A percentile compares a stretch with the other conserved stretches of the same genome.
Conservation (phyloP, 129 eudicot genomes). For the Rutidosis leptorrhynchoides region DNA sequence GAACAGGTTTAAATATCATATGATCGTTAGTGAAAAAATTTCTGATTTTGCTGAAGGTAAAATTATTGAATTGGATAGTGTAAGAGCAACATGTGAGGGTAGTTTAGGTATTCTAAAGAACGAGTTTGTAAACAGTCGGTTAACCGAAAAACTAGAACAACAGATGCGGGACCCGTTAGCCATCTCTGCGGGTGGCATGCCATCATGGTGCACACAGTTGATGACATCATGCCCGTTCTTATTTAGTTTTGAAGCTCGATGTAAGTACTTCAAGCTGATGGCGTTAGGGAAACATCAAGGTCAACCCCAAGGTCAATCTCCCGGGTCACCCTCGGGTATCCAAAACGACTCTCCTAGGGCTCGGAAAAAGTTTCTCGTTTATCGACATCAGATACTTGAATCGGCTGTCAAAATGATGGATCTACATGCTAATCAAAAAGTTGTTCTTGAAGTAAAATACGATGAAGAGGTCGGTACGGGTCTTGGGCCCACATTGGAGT, state of each 20-base stretch:
- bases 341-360: conserved; percentile 38
- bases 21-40: conserved; percentile 50
- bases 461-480: conserved; percentile 95
- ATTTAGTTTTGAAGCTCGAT: conserved; percentile 74
- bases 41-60: conserved; percentile 63
- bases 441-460: conserved; percentile 73
- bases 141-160: conserved; percentile 86
- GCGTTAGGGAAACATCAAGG: conserved; percentile 57
- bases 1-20: conserved; percentile 53
- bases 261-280: conserved; percentile 58
- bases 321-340: conserved; percentile 41
- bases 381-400: conserved; percentile 59
- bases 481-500: conserved; percentile 94
- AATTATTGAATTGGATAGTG: conserved; percentile 41
- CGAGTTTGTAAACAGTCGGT: conserved; percentile 68
- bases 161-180: conserved; percentile 82
- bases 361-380: conserved; percentile 72
- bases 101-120: conserved; percentile 32
- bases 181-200: conserved; percentile 70
- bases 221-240: conserved; percentile 73
- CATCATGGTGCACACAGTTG: conserved; percentile 72
- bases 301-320: conserved; percentile 45
- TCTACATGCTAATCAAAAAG: conserved; percentile 57
- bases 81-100: conserved; percentile 33
- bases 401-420: conserved; percentile 89